phyloP scores from a whole-genome alignment of 441 rosid species.

The Gossypium laxum region DNA sequence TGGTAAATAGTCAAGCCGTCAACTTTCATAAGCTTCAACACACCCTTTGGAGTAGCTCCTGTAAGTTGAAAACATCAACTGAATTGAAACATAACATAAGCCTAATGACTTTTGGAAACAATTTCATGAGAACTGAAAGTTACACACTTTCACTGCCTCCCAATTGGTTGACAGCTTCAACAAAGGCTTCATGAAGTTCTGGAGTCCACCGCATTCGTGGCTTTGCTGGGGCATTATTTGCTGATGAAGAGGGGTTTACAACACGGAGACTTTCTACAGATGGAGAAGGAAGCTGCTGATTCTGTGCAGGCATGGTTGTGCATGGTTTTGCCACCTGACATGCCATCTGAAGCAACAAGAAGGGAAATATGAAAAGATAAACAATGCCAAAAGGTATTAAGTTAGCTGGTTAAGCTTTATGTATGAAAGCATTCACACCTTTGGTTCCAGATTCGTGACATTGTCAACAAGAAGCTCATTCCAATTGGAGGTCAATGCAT shows the following conservation, averaged over 20 bases:
- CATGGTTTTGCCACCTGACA: conserved; percentile 10
- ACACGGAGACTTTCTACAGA: conserved; percentile 5
- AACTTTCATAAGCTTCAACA: conserved; percentile 78
- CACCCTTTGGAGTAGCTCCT: conserved; percentile 94
- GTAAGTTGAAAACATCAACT: conserved; percentile 21
- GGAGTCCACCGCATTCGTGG: conserved; percentile 97
- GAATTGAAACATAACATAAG: conserved; percentile 16
- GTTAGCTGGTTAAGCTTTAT: conserved; percentile 1
- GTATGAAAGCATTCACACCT: conserved; percentile 36
- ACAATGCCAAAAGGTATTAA: conserved; percentile 5
- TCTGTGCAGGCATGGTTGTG: conserved; percentile 2
- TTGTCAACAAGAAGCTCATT: conserved; percentile 54
- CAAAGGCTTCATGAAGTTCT: conserved; percentile 84
- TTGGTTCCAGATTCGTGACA: conserved; percentile 44
- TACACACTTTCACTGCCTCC: conserved; percentile 87
- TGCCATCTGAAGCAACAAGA: conserved; percentile 9
- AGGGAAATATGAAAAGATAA: not conserved
- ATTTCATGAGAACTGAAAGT: not conserved
- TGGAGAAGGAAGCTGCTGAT: conserved; percentile 8
- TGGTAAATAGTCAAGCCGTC: conserved; percentile 86
- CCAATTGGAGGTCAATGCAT: conserved; percentile 58
- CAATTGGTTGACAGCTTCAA: conserved; percentile 78
- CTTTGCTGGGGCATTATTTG: conserved; percentile 51
- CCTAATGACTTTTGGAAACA: conserved; percentile 8
- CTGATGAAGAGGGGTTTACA: conserved; percentile 23